Conservation (phyloP, 148 eudicot species). For the Diospyros kaki region DNA sequence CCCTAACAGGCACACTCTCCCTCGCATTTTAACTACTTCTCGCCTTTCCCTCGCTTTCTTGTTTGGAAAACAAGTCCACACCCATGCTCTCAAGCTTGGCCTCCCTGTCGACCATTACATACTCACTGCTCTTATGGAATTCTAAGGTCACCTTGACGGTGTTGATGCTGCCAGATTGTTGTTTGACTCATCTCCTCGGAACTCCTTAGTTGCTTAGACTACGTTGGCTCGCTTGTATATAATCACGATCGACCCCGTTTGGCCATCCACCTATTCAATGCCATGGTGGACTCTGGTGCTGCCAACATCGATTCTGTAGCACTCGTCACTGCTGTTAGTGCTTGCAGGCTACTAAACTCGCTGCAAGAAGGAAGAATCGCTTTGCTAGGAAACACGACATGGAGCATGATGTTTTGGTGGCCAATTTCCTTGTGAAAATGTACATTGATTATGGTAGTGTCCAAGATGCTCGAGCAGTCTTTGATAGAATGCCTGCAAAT, state of each 20-base stretch:
- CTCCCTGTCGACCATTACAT: constrained; percentile 44
- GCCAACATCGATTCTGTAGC: constrained; percentile 45
- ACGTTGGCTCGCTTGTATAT: constrained; percentile 48
- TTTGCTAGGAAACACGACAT: constrained; percentile 48
- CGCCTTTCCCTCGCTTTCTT: constrained; percentile 28
- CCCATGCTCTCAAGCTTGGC: constrained; percentile 57
- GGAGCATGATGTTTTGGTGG: constrained; percentile 47
- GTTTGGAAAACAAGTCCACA: constrained; percentile 60
- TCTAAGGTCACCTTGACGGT: constrained; percentile 52
- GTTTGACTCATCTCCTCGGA: constrained; percentile 28
- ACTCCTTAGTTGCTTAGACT: constrained; percentile 40
- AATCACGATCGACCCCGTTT: constrained; percentile 36
- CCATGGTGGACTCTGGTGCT: constrained; percentile 36
- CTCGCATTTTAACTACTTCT: constrained; percentile 50
- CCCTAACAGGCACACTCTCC: constrained; percentile 68
- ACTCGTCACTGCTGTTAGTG: constrained; percentile 42
- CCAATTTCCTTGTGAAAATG: constrained; percentile 64
- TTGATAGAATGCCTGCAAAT: constrained; percentile 47
- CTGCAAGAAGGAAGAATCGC: constrained; percentile 40
- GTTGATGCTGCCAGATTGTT: constrained; percentile 40
- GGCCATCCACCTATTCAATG: constrained; percentile 47
- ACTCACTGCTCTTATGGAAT: constrained; percentile 54
- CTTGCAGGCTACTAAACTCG: constrained; percentile 47
- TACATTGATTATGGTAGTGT: constrained; percentile 60
- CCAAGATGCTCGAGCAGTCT: constrained; percentile 41